phyloP scores from a whole-genome alignment of 345 rosid species.

The Psidium guajava region DNA sequence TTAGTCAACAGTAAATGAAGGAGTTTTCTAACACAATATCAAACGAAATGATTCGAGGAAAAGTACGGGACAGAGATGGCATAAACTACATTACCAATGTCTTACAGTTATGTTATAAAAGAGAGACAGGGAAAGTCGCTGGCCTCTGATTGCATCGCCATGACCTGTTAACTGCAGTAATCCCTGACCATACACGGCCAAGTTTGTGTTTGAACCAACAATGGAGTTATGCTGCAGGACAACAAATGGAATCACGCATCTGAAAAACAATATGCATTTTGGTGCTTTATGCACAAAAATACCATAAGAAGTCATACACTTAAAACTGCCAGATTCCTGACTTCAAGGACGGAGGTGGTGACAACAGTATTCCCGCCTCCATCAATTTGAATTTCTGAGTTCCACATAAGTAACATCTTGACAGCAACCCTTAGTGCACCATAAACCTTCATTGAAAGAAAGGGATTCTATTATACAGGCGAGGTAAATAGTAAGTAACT shows the following conservation, averaged over 20 bases:
- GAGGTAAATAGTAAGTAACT: not conserved
- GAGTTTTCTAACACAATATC: not conserved
- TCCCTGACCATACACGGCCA: conserved; percentile 95
- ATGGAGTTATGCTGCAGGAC: conserved; percentile 65
- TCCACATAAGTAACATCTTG: conserved; percentile 95
- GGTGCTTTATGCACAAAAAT: not conserved
- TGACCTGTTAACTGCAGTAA: conserved; percentile 62
- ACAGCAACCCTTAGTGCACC: conserved; percentile 91
- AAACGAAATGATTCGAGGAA: not conserved
- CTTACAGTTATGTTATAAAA: conserved; percentile 96
- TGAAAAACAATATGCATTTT: not conserved
- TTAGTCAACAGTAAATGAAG: not conserved
- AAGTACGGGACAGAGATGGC: not conserved
- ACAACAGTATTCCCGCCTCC: conserved; percentile 88
- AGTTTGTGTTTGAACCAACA: conserved; percentile 74
- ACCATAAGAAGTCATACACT: conserved; percentile 43
- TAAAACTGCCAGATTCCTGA: conserved; percentile 89
- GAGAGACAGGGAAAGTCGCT: conserved; percentile 82
- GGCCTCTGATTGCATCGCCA: conserved; percentile 92
- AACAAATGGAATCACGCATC: not conserved
- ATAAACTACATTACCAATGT: not conserved
- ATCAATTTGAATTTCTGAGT: conserved; percentile 85
- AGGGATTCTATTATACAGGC: not conserved
- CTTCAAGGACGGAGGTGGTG: conserved; percentile 86
- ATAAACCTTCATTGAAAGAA: conserved; percentile 54